Evolutionary conservation across 495 filamentous ascomycete species (phyloP).

Genomic region (Podospora appendiculata): DNA sequence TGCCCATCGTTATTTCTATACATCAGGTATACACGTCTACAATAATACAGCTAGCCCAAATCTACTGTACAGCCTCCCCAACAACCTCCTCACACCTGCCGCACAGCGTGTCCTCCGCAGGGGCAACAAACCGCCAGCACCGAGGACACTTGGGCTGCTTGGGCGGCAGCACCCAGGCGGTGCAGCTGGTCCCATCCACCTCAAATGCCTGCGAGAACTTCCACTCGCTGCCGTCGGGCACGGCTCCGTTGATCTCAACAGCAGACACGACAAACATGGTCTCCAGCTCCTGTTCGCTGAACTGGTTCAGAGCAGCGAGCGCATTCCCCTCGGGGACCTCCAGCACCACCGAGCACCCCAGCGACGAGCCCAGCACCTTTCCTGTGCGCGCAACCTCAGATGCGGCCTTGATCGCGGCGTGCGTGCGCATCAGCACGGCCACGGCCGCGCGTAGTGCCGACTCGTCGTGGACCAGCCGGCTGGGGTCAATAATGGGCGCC

Average conservation of each 20-base stretch:
- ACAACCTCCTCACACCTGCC: conserved; percentile 65
- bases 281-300: conserved; percentile 53
- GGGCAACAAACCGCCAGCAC: conserved; percentile 76
- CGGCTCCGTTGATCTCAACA: conserved; percentile 39
- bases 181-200: conserved; percentile 36
- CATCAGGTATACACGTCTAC: background rate
- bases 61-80: conserved; percentile 2
- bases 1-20: background rate
- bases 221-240: conserved; percentile 41
- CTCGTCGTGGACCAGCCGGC: conserved; percentile 22
- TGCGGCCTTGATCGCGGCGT: conserved; percentile 57
- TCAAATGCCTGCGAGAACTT: conserved; percentile 49
- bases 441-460: conserved; percentile 38
- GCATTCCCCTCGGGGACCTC: conserved; percentile 21
- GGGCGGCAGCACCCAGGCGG: conserved; percentile 59
- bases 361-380: conserved; percentile 64
- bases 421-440: conserved; percentile 47
- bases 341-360: conserved; percentile 61
- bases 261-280: conserved; percentile 71
- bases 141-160: conserved; percentile 65
- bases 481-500: conserved; percentile 27
- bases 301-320: conserved; percentile 39
- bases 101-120: conserved; percentile 57
- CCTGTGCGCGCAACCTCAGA: conserved; percentile 58
- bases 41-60: background rate